phyloP scores from a whole-genome alignment of 139 green algal species.

The Asterochloris erici region DNA sequence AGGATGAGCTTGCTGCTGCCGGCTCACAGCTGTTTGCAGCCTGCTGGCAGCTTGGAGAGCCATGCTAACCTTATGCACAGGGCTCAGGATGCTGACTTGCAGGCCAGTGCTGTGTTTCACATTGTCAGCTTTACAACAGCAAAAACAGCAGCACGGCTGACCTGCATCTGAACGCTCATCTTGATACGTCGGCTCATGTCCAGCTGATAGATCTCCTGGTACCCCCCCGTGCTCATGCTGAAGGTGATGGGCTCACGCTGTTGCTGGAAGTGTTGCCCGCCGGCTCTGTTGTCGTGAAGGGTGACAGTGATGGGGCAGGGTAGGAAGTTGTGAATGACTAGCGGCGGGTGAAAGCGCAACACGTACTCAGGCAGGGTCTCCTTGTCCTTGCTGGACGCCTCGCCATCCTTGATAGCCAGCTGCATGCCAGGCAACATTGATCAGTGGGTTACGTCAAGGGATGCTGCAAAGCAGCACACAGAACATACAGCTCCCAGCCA shows the following conservation, averaged over 20 bases:
- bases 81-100: no score
- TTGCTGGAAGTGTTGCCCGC: neutral
- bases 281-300: slow-evolving; percentile 16
- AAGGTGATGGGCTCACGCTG: slow-evolving; percentile 10
- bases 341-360: slow-evolving; percentile 38
- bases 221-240: slow-evolving; percentile 16
- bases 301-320: slow-evolving; percentile 33
- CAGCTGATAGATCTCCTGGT: slow-evolving; percentile 30
- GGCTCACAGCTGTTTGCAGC: neutral
- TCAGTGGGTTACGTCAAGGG: neutral
- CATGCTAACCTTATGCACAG: neutral
- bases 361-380: slow-evolving; percentile 27
- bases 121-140: no score
- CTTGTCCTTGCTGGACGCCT: slow-evolving; percentile 3
- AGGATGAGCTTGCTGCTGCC: neutral
- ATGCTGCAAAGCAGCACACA: neutral
- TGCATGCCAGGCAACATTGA: neutral
- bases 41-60: neutral
- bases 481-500: neutral
- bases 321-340: slow-evolving; percentile 45
- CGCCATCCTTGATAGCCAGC: slow-evolving; percentile 11
- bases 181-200: slow-evolving; percentile 26
- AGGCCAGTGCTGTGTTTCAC: no score
- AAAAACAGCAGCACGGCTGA: neutral
- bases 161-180: slow-evolving; percentile 26